Conservation (phyloP, 129 eudicot species). For the Chrysanthemum lavandulifolium region DNA sequence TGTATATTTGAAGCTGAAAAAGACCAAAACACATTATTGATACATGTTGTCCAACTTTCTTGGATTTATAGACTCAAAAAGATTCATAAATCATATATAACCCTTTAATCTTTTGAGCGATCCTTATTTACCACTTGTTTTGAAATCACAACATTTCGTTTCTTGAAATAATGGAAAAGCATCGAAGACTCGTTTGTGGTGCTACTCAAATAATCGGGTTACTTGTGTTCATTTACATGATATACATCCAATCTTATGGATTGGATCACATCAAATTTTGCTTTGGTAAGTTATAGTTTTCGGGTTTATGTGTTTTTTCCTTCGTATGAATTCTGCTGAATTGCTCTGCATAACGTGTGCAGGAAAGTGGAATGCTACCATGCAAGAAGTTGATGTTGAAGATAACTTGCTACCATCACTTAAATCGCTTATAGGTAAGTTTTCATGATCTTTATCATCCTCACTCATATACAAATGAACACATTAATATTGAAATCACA, state of each 20-base stretch:
- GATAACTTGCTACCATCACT: conserved; percentile 15
- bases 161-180: conserved; percentile 23
- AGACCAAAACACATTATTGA: no score
- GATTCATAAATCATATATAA: no score
- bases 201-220: conserved; percentile 29
- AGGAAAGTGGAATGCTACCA: conserved; percentile 24
- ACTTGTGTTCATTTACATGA: conserved; percentile 31
- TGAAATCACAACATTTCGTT: background rate
- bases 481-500: background rate
- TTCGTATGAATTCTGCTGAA: background rate
- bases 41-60: no score
- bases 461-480: background rate
- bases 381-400: conserved; percentile 13
- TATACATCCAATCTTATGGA: conserved; percentile 33
- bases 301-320: background rate
- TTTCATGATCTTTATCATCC: background rate
- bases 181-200: conserved; percentile 27
- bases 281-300: conserved; percentile 22
- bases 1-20: no score
- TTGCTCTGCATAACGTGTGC: background rate
- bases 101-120: no score
- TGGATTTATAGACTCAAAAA: no score
- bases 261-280: conserved; percentile 24
- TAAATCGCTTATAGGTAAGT: conserved; percentile 32
- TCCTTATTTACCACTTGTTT: no score